Evolutionary conservation across 306 rosid genomes (phyloP).

Genomic region (Canavalia gladiata): DNA sequence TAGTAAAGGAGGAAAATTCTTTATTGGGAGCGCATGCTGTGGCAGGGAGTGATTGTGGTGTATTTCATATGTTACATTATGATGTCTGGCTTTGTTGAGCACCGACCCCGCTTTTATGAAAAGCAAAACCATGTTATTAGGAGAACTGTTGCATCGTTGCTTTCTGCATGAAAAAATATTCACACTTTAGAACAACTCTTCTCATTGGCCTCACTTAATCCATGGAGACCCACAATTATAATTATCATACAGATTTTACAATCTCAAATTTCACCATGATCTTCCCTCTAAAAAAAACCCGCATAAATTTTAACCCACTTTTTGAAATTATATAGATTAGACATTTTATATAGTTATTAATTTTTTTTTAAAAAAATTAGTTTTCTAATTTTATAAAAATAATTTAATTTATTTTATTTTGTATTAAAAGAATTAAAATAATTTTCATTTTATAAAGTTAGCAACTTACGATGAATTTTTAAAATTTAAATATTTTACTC

Average conservation of each 20-base stretch:
- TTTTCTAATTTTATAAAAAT: too few relatives aligned
- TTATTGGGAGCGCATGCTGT: not conserved
- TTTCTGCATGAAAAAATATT: slow-evolving; percentile 43
- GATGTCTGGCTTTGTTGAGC: slow-evolving; percentile 36
- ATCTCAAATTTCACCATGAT: not conserved
- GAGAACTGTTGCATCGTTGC: slow-evolving; percentile 33
- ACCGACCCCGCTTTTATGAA: slow-evolving; percentile 17
- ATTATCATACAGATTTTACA: not conserved
- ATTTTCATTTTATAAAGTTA: too few relatives aligned
- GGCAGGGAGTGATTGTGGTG: slow-evolving; percentile 15
- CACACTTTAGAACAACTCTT: slow-evolving; percentile 27
- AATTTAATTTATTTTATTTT: too few relatives aligned
- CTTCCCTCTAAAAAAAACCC: too few relatives aligned
- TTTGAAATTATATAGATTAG: too few relatives aligned
- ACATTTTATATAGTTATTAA: too few relatives aligned
- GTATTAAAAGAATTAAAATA: too few relatives aligned
- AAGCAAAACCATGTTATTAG: slow-evolving; percentile 30
- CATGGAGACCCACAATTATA: not conserved
- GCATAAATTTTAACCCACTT: too few relatives aligned
- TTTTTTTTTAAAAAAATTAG: too few relatives aligned
- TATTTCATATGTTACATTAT: slow-evolving; percentile 33
- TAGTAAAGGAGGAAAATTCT: not conserved
- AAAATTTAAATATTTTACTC: too few relatives aligned
- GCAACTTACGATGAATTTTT: too few relatives aligned
- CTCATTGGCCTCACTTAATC: slow-evolving; percentile 19